phyloP scores from a whole-genome alignment of 495 filamentous ascomycete species.

The Talaromyces adpressus region DNA sequence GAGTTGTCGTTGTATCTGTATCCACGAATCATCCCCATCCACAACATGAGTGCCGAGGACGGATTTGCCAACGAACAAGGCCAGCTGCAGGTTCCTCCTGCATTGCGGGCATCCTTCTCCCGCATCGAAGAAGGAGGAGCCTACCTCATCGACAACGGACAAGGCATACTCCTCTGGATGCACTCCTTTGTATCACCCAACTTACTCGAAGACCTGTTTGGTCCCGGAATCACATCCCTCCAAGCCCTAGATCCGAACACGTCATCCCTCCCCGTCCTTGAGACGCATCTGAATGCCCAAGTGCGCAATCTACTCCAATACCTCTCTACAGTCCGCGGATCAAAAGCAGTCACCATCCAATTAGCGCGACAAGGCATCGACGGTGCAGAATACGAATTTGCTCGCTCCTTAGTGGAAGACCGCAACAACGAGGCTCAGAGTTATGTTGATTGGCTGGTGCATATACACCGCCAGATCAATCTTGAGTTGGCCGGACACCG shows the following conservation, averaged over 20 bases:
- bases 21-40: constrained; percentile 83
- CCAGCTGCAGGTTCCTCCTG: constrained; percentile 65
- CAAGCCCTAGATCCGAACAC: constrained; percentile 70
- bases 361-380: constrained; percentile 89
- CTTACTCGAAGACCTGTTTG: constrained; percentile 85
- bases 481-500: constrained; percentile 76
- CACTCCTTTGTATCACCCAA: constrained; percentile 71
- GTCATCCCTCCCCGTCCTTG: constrained; percentile 62
- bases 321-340: constrained; percentile 70
- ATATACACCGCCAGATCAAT: constrained; percentile 86
- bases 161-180: constrained; percentile 84
- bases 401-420: constrained; percentile 83
- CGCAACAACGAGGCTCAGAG: constrained; percentile 95
- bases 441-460: constrained; percentile 98
- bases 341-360: constrained; percentile 83
- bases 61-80: constrained; percentile 87
- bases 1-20: constrained; percentile 93
- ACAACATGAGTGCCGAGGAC: constrained; percentile 69
- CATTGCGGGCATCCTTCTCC: constrained; percentile 76
- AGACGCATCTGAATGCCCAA: constrained; percentile 93
- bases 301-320: constrained; percentile 91
- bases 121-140: constrained; percentile 89
- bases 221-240: constrained; percentile 63
- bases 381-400: constrained; percentile 95
- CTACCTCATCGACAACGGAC: constrained; percentile 97